Evolutionary conservation across 164 flowering plant species (phyloP).

Genomic region (Stephania japonica): DNA sequence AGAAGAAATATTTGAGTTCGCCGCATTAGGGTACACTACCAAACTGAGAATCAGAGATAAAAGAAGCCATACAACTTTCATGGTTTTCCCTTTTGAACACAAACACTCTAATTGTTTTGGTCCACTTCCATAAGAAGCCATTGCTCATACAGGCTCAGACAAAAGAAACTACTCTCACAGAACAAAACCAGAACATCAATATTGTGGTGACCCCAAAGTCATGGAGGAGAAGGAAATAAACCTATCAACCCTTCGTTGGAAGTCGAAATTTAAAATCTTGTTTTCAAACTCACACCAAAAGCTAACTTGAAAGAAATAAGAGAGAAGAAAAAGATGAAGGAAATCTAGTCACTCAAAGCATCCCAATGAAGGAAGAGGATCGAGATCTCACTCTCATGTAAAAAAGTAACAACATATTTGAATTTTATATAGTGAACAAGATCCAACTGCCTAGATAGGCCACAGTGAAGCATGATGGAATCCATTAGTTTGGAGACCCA

Average conservation of each 20-base stretch:
- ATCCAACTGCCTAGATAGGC: neutral
- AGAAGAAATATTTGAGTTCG: neutral
- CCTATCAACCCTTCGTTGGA: neutral
- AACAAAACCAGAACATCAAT: neutral
- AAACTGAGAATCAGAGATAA: neutral
- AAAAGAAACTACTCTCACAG: neutral
- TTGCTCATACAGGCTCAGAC: neutral
- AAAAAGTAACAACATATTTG: too few species aligned
- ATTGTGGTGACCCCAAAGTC: neutral
- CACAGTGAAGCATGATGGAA: neutral
- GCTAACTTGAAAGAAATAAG: neutral
- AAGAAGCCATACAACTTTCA: slow-evolving; percentile 2
- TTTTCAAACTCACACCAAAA: neutral
- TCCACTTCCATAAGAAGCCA: neutral
- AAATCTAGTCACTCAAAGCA: neutral
- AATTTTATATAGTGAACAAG: neutral
- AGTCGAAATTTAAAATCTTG: neutral
- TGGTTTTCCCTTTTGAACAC: neutral
- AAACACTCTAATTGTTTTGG: neutral
- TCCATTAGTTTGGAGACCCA: neutral
- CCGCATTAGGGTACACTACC: neutral
- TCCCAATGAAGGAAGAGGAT: too few species aligned
- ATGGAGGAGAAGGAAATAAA: neutral
- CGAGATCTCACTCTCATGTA: too few species aligned
- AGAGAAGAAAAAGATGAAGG: too few species aligned